Conservation (phyloP, 2,329 filamentous ascomycete species). For the Triangularia verruculosa region DNA sequence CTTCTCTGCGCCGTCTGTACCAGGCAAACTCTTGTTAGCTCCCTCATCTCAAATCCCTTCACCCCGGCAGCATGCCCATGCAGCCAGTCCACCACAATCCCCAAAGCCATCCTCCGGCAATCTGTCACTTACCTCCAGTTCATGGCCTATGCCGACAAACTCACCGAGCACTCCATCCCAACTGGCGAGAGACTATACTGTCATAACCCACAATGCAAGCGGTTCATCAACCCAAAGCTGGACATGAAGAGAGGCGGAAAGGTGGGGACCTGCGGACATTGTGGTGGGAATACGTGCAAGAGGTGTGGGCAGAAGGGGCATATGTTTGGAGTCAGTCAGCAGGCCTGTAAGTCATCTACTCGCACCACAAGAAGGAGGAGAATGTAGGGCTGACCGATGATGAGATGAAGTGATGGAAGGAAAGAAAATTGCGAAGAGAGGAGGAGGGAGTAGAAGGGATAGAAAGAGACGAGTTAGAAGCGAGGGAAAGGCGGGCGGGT, state of each 20-base stretch:
- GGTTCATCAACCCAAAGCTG: background rate
- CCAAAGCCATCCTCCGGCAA: background rate
- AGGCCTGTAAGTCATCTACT: background rate
- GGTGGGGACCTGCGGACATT: constrained; percentile 4
- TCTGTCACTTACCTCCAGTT: background rate
- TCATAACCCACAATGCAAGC: background rate
- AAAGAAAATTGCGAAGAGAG: background rate
- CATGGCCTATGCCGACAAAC: constrained; percentile 1
- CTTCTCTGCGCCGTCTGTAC: background rate
- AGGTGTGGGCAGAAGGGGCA: constrained; percentile 8
- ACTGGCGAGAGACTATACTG: background rate
- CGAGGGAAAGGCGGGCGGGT: background rate
- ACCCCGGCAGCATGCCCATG: background rate
- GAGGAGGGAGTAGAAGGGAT: background rate
- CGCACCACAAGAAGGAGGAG: background rate
- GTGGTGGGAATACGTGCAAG: constrained; percentile 8
- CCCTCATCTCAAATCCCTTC: constrained; percentile 4
- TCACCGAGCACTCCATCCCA: background rate
- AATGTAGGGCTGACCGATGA: background rate
- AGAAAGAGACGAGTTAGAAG: background rate
- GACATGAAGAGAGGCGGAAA: background rate
- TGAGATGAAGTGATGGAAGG: background rate
- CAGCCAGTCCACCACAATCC: background rate
- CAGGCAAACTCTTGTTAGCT: background rate
- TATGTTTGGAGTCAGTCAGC: background rate